Evolutionary conservation across 2,329 filamentous ascomycete species (phyloP).

Genomic region (Neofusicoccum umdonicola): DNA sequence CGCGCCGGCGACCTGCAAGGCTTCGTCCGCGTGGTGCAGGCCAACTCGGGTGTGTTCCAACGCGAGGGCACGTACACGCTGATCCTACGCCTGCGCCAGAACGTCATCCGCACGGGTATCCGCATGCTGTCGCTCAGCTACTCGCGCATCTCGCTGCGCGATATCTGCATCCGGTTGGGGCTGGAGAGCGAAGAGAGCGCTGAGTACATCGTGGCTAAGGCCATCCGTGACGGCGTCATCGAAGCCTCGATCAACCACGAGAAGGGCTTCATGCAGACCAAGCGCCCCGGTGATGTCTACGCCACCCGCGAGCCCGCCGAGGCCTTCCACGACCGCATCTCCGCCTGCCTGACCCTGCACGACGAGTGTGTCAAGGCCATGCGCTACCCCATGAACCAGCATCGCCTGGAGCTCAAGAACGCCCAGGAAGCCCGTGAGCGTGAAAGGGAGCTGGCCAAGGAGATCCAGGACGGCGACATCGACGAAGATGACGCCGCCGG

Average conservation of each 20-base stretch:
- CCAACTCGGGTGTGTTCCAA: conserved; percentile 80
- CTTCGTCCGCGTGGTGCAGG: conserved; percentile 82
- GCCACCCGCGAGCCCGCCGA: conserved; percentile 93
- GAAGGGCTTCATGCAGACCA: conserved; percentile 94
- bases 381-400: conserved; percentile 99
- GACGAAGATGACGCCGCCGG: conserved; percentile 95
- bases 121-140: conserved; percentile 99
- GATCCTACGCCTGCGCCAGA: conserved; percentile 90
- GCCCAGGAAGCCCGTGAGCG: conserved; percentile 96
- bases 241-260: conserved; percentile 89
- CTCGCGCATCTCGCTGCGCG: conserved; percentile 91
- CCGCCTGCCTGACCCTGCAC: conserved; percentile 84
- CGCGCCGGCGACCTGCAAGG: conserved; percentile 94
- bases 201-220: conserved; percentile 98
- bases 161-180: conserved; percentile 94
- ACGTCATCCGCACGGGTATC: conserved; percentile 98
- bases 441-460: conserved; percentile 95
- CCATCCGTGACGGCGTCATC: conserved; percentile 91
- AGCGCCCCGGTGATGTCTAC: conserved; percentile 91
- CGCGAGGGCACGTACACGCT: conserved; percentile 93
- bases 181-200: conserved; percentile 95
- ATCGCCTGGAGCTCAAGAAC: conserved; percentile 94
- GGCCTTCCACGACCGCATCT: conserved; percentile 95
- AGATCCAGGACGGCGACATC: conserved; percentile 96
- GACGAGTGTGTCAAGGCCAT: conserved; percentile 99